Conservation (phyloP, 2,329 filamentous ascomycete species). For the Paraconiothyrium sp. region DNA sequence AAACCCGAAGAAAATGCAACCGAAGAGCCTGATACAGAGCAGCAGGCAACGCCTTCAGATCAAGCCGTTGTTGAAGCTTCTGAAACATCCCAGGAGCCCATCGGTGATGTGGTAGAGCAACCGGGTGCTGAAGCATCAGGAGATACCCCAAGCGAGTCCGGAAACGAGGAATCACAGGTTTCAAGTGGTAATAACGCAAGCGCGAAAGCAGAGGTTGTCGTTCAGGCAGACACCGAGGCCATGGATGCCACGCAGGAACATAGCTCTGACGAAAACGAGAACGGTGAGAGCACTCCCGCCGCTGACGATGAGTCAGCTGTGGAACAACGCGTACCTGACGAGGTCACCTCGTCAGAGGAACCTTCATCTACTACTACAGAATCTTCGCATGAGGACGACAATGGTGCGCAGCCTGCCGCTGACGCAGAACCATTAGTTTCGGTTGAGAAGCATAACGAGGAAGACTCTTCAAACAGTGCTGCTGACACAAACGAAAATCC, state of each 20-base stretch:
- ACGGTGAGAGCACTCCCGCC: background rate
- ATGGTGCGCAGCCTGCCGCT: background rate
- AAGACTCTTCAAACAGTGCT: background rate
- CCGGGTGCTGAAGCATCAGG: background rate
- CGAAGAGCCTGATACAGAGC: background rate
- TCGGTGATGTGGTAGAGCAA: background rate
- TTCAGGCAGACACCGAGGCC: background rate
- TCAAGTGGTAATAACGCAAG: background rate
- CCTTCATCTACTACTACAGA: background rate
- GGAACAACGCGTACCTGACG: background rate
- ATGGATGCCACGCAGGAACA: background rate
- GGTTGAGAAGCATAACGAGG: background rate
- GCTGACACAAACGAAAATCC: conserved; percentile 5
- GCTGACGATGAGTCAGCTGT: background rate
- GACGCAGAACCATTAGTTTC: background rate
- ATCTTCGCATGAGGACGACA: background rate
- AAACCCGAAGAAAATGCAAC: background rate
- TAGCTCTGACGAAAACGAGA: background rate
- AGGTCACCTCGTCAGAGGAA: background rate
- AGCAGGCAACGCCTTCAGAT: background rate
- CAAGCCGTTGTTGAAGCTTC: conserved; percentile 13
- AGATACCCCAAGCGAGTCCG: background rate
- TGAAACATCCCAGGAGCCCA: background rate
- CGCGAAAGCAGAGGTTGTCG: background rate
- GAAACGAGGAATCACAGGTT: background rate